Conservation (phyloP, 192 early-diverging fungal genomes). For the Backusella parvicylindrica region DNA sequence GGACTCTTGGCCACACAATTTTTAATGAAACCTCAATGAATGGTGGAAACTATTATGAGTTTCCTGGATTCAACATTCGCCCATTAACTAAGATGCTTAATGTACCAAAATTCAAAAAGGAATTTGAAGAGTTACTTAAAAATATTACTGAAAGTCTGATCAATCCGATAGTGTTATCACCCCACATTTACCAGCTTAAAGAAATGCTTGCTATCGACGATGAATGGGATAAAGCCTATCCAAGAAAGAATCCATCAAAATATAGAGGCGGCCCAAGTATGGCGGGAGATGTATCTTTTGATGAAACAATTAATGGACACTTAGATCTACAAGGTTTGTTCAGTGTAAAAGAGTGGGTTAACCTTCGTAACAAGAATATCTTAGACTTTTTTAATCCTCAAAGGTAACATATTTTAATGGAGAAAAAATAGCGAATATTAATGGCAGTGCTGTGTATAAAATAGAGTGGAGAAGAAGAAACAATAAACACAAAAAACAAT, state of each 20-base stretch:
- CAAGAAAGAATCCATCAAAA: not conserved
- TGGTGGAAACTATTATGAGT: conserved; percentile 15
- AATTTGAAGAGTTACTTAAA: conserved; percentile 1
- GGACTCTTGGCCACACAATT: not conserved
- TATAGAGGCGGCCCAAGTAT: not conserved
- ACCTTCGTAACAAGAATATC: not conserved
- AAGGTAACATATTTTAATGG: not conserved
- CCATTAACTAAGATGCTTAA: conserved; percentile 2
- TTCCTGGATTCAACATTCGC: conserved; percentile 5
- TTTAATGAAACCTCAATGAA: not conserved
- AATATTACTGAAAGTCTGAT: not conserved
- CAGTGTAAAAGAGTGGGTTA: not conserved
- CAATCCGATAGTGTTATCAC: not conserved
- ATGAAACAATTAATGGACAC: not conserved
- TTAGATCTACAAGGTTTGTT: not conserved
- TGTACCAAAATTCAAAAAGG: not conserved
- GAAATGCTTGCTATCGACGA: conserved; percentile 1
- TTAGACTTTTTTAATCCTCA: not conserved
- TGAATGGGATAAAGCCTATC: conserved; percentile 2
- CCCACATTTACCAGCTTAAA: not conserved
- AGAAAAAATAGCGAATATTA: not conserved
- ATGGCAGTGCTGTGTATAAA: not conserved
- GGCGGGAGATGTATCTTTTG: not conserved
- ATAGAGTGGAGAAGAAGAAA: not conserved
- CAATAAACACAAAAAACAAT: not conserved